phyloP scores from a whole-genome alignment of 768 basidiomycete species.

The Collybiopsis confluens region DNA sequence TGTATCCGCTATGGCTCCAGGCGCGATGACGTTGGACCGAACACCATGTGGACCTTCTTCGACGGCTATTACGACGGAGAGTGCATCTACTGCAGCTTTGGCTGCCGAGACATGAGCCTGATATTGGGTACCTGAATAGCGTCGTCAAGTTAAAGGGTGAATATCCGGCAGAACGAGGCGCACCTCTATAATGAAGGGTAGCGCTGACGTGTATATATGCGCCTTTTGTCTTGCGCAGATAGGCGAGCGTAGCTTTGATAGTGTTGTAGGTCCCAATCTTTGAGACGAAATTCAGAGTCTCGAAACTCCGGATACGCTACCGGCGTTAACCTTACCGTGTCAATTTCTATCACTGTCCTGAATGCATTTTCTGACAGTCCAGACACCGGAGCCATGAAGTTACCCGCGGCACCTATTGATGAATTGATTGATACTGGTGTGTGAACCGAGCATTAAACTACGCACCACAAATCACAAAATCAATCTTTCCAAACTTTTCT shows the following conservation, averaged over 20 bases:
- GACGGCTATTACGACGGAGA: conserved; percentile 80
- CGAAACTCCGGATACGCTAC: not conserved
- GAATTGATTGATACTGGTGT: no score
- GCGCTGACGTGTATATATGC: conserved; percentile 88
- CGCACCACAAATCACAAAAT: conserved; percentile 92
- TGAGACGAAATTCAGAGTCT: not conserved
- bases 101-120: conserved; percentile 95
- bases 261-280: conserved; percentile 93
- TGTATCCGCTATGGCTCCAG: conserved; percentile 78
- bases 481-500: conserved; percentile 80
- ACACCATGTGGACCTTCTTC: conserved; percentile 95
- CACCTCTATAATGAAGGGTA: conserved; percentile 81
- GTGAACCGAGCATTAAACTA: not conserved
- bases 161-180: conserved; percentile 1
- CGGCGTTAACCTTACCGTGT: conserved; percentile 77
- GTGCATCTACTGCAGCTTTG: conserved; percentile 90
- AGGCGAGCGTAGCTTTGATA: conserved; percentile 82
- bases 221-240: conserved; percentile 68
- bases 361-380: conserved; percentile 87
- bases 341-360: conserved; percentile 90
- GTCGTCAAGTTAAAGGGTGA: no score
- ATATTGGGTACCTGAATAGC: conserved; percentile 64
- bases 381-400: conserved; percentile 87
- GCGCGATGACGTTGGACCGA: conserved; percentile 84
- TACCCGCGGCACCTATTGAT: conserved; percentile 84